A percentile compares a stretch with the other conserved stretches of the same genome.
Evolutionary conservation across 768 basidiomycete species (phyloP).

Genomic region (Hydnomerulius pinastri): DNA sequence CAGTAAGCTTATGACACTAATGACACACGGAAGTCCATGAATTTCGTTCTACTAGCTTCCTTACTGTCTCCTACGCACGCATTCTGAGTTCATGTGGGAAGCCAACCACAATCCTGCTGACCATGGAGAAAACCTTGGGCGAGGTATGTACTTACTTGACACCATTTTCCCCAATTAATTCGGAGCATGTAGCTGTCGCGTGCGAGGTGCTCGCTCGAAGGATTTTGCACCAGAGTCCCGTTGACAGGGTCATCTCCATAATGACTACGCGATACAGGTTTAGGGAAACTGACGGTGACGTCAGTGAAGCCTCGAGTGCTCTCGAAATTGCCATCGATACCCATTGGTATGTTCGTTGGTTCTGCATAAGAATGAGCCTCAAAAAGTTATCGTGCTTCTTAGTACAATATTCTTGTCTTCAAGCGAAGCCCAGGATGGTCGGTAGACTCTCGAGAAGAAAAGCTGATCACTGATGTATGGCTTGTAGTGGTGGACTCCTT

Average conservation of each 20-base stretch:
- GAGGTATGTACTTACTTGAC: conserved; percentile 52
- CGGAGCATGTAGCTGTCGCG: conserved; percentile 55
- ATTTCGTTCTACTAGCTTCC: conserved; percentile 54
- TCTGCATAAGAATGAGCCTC: no score
- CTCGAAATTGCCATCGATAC: conserved; percentile 93
- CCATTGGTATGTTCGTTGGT: conserved; percentile 59
- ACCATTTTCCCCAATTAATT: background rate
- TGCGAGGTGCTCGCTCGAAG: conserved; percentile 84
- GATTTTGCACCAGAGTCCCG: conserved; percentile 69
- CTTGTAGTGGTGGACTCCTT: conserved; percentile 71
- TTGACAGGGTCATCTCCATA: conserved; percentile 64
- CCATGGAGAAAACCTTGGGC: conserved; percentile 80
- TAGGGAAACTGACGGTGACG: conserved; percentile 71
- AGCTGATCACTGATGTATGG: conserved; percentile 8
- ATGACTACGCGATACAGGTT: conserved; percentile 81
- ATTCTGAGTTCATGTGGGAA: conserved; percentile 80
- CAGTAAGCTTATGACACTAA: conserved; percentile 47
- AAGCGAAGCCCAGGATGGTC: conserved; percentile 80
- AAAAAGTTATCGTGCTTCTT: no score
- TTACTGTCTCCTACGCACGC: conserved; percentile 75
- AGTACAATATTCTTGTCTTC: conserved; percentile 87
- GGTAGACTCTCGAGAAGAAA: conserved; percentile 9
- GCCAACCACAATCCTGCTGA: conserved; percentile 82
- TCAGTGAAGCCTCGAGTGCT: conserved; percentile 72
- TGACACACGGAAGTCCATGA: conserved; percentile 2